These are phyloP conservation scores for Ogataea henricii DNA, from an alignment of 805 yeast genomes.

Conservation along the genomic window DNA sequence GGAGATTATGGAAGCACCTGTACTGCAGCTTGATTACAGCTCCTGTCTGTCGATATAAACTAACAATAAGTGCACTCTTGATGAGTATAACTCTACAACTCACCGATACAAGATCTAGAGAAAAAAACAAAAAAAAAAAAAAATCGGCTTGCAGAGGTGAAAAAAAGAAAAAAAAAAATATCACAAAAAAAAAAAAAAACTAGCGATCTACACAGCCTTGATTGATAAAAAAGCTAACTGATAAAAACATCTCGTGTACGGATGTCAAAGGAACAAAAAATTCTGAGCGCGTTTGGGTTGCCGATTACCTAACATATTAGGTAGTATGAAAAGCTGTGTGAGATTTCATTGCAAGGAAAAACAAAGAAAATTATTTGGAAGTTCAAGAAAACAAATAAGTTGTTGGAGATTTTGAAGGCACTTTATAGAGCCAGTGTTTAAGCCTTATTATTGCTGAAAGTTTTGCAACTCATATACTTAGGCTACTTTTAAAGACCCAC, in stretches of 20 bases:
- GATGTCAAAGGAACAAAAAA: not conserved
- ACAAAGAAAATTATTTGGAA: conserved; percentile 7
- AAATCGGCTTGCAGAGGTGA: no score
- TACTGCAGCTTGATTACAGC: no score
- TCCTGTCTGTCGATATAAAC: no score
- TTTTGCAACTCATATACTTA: not conserved
- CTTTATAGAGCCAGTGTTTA: not conserved
- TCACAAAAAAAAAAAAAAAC: conserved; percentile 1
- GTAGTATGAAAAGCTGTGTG: not conserved
- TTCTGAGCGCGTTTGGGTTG: not conserved
- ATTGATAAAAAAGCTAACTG: not conserved
- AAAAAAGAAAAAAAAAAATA: conserved; percentile 1
- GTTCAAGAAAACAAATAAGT: conserved; percentile 1
- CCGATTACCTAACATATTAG: not conserved
- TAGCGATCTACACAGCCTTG: not conserved
- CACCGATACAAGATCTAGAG: no score
- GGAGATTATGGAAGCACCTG: no score
- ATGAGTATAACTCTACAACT: no score
- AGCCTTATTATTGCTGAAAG: not conserved
- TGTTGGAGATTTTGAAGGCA: not conserved
- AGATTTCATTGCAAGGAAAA: conserved; percentile 6
- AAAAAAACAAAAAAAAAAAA: no score
- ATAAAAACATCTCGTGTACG: not conserved
- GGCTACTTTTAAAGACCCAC: no score
- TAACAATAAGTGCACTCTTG: no score